Conservation (phyloP, 2,329 filamentous ascomycete species). For the Cercospora brassicicola region DNA sequence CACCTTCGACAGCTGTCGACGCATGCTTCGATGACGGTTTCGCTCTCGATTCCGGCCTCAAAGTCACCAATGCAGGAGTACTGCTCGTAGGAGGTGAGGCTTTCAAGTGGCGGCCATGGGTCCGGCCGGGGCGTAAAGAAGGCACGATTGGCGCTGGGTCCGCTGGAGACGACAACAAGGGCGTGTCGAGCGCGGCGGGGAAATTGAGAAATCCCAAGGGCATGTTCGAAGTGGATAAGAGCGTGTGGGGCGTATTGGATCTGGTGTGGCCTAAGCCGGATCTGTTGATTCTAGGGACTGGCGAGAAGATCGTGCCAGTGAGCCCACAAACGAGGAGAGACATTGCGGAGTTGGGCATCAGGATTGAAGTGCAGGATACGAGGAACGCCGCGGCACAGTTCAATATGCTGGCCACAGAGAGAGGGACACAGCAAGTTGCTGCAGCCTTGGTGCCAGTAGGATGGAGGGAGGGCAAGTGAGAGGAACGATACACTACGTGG, state of each 20-base stretch:
- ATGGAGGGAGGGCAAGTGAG: slow-evolving; percentile 62
- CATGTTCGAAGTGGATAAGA: slow-evolving; percentile 72
- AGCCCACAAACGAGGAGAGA: slow-evolving; percentile 70
- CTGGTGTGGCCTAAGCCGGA: slow-evolving; percentile 91
- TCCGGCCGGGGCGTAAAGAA: slow-evolving; percentile 43
- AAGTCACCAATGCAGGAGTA: slow-evolving; percentile 67
- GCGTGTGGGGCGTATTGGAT: slow-evolving; percentile 72
- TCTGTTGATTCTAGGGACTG: slow-evolving; percentile 84
- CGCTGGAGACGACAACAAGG: slow-evolving; percentile 38
- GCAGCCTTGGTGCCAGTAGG: slow-evolving; percentile 85
- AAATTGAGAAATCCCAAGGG: slow-evolving; percentile 71
- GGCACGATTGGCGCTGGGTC: slow-evolving; percentile 42
- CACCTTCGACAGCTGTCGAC: slow-evolving; percentile 80
- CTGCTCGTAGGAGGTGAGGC: slow-evolving; percentile 83
- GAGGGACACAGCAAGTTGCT: slow-evolving; percentile 80
- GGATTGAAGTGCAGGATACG: slow-evolving; percentile 87
- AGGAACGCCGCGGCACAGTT: slow-evolving; percentile 92
- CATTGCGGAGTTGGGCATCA: slow-evolving; percentile 76
- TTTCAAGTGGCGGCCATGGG: slow-evolving; percentile 86
- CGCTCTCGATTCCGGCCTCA: slow-evolving; percentile 76
- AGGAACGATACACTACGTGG: too few species aligned
- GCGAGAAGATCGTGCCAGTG: slow-evolving; percentile 71
- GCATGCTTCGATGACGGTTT: slow-evolving; percentile 82
- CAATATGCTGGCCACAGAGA: slow-evolving; percentile 90
- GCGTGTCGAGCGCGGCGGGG: slow-evolving; percentile 39